Evolutionary conservation across 73 alveolate species (phyloP).

Genomic region (Diophrys appendiculata): DNA sequence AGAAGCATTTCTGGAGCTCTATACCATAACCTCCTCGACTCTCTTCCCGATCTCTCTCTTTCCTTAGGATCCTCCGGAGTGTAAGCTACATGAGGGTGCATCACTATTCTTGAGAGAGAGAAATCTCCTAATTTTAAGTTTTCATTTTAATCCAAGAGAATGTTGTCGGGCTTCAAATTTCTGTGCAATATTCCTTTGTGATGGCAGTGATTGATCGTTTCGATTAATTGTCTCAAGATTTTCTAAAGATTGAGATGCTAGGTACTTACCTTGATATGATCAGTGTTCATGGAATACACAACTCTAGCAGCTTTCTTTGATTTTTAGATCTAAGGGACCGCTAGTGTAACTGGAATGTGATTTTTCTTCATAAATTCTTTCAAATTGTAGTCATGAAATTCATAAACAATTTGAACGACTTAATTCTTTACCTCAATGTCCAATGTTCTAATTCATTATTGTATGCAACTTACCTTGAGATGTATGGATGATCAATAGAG

Average conservation of each 20-base stretch:
- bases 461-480: constrained; percentile 33
- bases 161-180: constrained; percentile 94
- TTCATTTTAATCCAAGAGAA: constrained; percentile 71
- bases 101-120: constrained; percentile 84
- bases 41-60: constrained; percentile 96
- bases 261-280: no score
- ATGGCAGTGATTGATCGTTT: constrained; percentile 68
- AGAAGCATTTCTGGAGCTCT: constrained; percentile 96
- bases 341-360: no score
- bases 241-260: not conserved
- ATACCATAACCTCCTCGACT: constrained; percentile 93
- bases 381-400: constrained; percentile 58
- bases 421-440: constrained; percentile 48
- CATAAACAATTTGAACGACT: constrained; percentile 47
- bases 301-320: no score
- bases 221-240: constrained; percentile 45
- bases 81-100: constrained; percentile 84
- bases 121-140: constrained; percentile 92
- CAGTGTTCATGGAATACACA: no score
- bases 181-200: constrained; percentile 93
- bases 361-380: constrained; percentile 57
- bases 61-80: constrained; percentile 99
- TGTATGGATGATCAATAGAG: constrained; percentile 43
- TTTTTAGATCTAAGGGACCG: no score
- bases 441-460: constrained; percentile 13